Evolutionary conservation across 371 early-diverging fungal species (phyloP).

Genomic region (Mucor indicus): DNA sequence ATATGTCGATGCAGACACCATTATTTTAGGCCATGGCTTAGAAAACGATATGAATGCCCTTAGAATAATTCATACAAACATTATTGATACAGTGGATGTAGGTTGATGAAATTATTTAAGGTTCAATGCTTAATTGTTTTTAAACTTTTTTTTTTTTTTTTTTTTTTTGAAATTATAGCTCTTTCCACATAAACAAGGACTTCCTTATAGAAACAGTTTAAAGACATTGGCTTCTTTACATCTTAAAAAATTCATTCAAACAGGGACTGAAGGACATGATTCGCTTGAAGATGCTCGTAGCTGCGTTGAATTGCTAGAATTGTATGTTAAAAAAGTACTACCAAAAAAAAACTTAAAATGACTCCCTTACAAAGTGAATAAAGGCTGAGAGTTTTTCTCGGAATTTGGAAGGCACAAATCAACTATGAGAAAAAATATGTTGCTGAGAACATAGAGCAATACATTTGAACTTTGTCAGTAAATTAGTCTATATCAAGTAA

Average conservation of each 20-base stretch:
- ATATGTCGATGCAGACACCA: slow-evolving; percentile 34
- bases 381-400: no score
- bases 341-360: neutral
- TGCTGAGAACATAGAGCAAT: no score
- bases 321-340: slow-evolving; percentile 8
- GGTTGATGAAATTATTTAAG: slow-evolving; percentile 8
- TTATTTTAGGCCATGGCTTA: slow-evolving; percentile 49
- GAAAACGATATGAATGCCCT: slow-evolving; percentile 52
- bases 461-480: no score
- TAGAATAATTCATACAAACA: slow-evolving; percentile 35
- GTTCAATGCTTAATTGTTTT: no score
- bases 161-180: slow-evolving; percentile 18
- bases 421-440: no score
- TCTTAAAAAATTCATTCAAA: slow-evolving; percentile 49
- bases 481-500: no score
- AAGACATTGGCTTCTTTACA: slow-evolving; percentile 27
- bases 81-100: slow-evolving; percentile 47
- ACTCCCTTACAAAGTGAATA: neutral
- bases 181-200: slow-evolving; percentile 43
- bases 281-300: slow-evolving; percentile 58
- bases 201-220: slow-evolving; percentile 43
- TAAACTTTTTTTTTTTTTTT: neutral
- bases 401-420: no score
- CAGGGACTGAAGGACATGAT: slow-evolving; percentile 54
- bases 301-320: slow-evolving; percentile 44